A percentile compares a stretch with the other conserved stretches of the same genome.
phyloP scores from a whole-genome alignment of 305 asterid species.

The Fraxinus dipetala region DNA sequence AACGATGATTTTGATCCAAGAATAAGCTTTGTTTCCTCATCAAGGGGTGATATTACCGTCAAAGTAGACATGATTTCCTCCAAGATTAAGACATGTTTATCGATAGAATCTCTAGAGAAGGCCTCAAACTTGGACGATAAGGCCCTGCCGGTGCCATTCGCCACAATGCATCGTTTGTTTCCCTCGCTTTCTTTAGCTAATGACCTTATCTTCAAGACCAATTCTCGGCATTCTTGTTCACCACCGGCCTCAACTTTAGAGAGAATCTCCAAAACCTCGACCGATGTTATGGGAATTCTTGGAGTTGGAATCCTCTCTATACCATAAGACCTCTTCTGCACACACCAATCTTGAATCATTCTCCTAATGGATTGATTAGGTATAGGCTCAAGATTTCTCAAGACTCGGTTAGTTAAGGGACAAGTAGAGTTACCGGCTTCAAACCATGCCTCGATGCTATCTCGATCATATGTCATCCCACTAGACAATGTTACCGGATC shows the following conservation, averaged over 20 bases:
- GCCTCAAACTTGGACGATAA: constrained; percentile 37
- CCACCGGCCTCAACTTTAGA: constrained; percentile 22
- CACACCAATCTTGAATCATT: constrained; percentile 66
- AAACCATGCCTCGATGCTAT: constrained; percentile 55
- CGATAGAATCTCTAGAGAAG: constrained; percentile 19
- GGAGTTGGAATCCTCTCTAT: constrained; percentile 62
- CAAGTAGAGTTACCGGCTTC: constrained; percentile 45
- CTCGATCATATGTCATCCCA: constrained; percentile 57
- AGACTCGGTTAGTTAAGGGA: constrained; percentile 43
- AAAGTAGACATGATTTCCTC: constrained; percentile 40
- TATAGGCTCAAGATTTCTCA: constrained; percentile 34
- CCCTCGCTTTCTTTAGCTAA: constrained; percentile 42
- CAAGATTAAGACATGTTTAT: not conserved
- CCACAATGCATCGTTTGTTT: constrained; percentile 36
- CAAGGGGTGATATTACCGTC: constrained; percentile 25
- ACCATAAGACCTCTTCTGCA: constrained; percentile 39
- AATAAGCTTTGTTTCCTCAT: constrained; percentile 29
- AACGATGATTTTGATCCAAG: constrained; percentile 39
- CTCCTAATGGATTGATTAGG: constrained; percentile 49
- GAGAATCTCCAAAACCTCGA: constrained; percentile 32
- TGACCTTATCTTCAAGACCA: constrained; percentile 30
- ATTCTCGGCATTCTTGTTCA: constrained; percentile 20
- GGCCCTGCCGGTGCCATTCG: constrained; percentile 26
- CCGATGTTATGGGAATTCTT: constrained; percentile 31
- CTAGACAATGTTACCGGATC: constrained; percentile 64